Conservation (phyloP, 2,329 filamentous ascomycete species). For the Purpureocillium lavendulum region DNA sequence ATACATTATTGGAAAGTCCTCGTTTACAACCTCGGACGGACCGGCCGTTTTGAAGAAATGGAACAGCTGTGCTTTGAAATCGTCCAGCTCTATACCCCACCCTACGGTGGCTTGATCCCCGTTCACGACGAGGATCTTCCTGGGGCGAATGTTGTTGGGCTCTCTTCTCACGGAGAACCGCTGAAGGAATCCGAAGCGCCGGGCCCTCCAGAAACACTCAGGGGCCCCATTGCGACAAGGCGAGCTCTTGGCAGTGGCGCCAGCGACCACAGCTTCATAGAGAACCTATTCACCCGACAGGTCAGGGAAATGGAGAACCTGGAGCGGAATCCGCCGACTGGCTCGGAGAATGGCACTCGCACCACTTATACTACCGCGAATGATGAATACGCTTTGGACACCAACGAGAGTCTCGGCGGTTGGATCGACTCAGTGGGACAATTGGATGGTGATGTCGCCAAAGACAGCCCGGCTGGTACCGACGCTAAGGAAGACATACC, state of each 20-base stretch:
- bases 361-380: too few species aligned
- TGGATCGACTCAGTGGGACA: not conserved
- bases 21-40: slow-evolving; percentile 33
- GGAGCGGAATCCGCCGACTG: too few species aligned
- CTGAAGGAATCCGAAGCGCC: too few species aligned
- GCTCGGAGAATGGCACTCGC: too few species aligned
- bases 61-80: slow-evolving; percentile 35
- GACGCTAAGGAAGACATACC: slow-evolving; percentile 20
- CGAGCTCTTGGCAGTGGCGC: too few species aligned
- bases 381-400: too few species aligned
- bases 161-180: too few species aligned
- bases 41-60: slow-evolving; percentile 35
- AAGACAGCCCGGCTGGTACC: slow-evolving; percentile 1
- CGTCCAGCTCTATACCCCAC: slow-evolving; percentile 26
- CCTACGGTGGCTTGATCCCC: slow-evolving; percentile 25
- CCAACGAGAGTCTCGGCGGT: not conserved
- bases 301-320: not conserved
- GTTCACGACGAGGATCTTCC: slow-evolving; percentile 37
- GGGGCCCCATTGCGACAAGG: too few species aligned
- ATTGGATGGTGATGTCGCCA: not conserved
- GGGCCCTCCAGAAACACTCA: too few species aligned
- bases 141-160: not conserved
- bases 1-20: slow-evolving; percentile 32
- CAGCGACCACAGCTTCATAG: not conserved
- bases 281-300: too few species aligned